Base-by-base conservation (phyloP, 345 rosid genomes). In the Euphorbia tirucalli region DNA sequence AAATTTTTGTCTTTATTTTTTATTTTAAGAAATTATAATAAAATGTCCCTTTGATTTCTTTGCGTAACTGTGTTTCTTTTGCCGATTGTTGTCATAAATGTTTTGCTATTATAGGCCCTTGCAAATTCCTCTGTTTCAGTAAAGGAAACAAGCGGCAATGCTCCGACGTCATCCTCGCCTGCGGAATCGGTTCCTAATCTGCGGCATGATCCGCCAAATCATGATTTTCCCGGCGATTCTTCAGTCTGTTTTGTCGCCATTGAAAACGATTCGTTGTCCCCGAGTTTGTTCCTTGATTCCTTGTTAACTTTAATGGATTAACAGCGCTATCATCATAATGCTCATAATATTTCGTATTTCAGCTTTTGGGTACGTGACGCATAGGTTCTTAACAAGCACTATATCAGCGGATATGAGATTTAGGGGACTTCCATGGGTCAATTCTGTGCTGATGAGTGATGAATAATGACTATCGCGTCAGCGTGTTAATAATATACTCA, bases 261-360 rank as follows among this genome's bases (percentile, higher is more conserved):
- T 11, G 76, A 75, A 16, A 67, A 64, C 1, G 80, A 64, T 28
- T 73, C 79, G 19, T 71, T 73, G 65, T 78, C 84, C 43, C 77
- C 78, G 4, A 80, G 86, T 83, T 80, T 61, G 27, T 68, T 3
- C n/a, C 41, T 46, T 48, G 13, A 25, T 73, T 65, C n/a, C 32
- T 68, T 5, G 28, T 55, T 55, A 25, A 43, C 43, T 3, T 57
- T 27, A 25, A 7, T 24, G 18, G 48, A n/a, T n/a, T n/a, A n/a
- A n/a, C n/a, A n/a, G n/a, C n/a, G n/a, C n/a, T n/a, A n/a, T n/a
- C n/a, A n/a, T n/a, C n/a, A n/a, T n/a, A n/a, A n/a, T n/a, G n/a
- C n/a, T n/a, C n/a, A 24, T 11, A 58, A 61, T 16, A 25, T 54
- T 60, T 32, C 18, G 56, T 15, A 19, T 48, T 28, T 49, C 1